Evolutionary conservation across 176 grass and related monocot genomes (phyloP).

Genomic region (Triticum dicoccoides): DNA sequence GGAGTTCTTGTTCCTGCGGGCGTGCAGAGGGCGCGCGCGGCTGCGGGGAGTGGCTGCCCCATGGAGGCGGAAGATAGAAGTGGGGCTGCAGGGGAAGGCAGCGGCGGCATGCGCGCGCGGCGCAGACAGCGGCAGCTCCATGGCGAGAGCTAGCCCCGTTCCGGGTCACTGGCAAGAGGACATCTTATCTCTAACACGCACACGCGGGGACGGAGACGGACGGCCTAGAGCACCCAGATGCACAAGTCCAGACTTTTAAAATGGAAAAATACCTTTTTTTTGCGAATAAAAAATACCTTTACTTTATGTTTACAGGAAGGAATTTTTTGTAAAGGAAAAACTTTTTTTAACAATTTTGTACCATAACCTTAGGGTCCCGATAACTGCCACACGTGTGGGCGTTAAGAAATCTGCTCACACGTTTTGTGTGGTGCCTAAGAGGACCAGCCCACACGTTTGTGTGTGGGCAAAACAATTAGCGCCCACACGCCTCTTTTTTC

Average conservation of each 20-base stretch:
- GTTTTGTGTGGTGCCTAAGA: no score
- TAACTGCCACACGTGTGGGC: no score
- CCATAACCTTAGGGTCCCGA: no score
- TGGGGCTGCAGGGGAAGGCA: background rate
- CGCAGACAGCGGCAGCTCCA: constrained; percentile 43
- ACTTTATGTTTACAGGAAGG: no score
- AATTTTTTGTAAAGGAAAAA: no score
- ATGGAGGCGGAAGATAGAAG: background rate
- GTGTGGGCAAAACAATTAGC: no score
- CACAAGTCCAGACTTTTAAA: background rate
- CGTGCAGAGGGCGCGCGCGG: constrained; percentile 7
- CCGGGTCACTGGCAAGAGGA: background rate
- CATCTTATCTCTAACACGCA: constrained; percentile 38
- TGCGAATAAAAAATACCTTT: no score
- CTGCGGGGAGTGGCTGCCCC: background rate
- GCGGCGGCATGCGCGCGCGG: constrained; percentile 11
- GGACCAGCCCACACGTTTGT: no score
- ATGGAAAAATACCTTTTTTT: no score
- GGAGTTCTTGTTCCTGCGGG: constrained; percentile 29
- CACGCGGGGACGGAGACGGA: background rate
- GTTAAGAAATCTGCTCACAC: no score
- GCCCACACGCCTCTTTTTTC: no score
- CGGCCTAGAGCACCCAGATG: background rate
- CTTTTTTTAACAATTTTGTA: no score
- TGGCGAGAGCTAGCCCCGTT: constrained; percentile 14